Evolutionary conservation across 2,329 filamentous ascomycete genomes (phyloP).

Genomic region (Ophiostoma ips): DNA sequence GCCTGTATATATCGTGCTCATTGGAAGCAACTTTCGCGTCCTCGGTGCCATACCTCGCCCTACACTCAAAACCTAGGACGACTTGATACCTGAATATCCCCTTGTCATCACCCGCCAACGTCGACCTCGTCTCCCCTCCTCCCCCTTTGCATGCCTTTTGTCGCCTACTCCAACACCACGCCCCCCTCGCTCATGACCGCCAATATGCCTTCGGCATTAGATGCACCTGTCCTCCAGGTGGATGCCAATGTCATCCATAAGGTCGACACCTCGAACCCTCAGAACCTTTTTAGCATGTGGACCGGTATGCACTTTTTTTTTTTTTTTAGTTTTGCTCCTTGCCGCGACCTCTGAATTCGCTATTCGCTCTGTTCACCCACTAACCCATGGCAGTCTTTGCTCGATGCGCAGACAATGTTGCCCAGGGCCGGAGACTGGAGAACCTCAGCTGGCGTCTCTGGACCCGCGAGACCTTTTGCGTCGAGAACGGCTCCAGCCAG

Average conservation of each 20-base stretch:
- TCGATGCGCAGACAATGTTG: conserved; percentile 83
- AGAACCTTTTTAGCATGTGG: conserved; percentile 95
- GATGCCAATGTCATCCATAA: conserved; percentile 87
- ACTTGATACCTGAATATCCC: too few species aligned
- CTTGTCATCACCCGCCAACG: too few species aligned
- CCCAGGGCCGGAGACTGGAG: conserved; percentile 82
- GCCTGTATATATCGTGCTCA: too few species aligned
- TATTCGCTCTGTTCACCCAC: not conserved
- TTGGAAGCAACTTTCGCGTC: too few species aligned
- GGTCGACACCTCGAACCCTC: conserved; percentile 82
- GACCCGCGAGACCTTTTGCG: conserved; percentile 88
- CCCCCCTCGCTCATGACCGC: conserved; percentile 10
- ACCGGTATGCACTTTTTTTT: conserved; percentile 52
- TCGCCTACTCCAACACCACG: not conserved
- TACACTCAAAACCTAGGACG: not conserved
- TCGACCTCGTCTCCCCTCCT: not conserved
- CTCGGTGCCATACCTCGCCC: too few species aligned
- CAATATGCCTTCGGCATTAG: conserved; percentile 70
- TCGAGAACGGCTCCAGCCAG: conserved; percentile 30
- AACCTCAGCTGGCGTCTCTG: conserved; percentile 94
- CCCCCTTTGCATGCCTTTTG: not conserved
- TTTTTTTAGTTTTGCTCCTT: not conserved
- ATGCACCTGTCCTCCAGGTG: conserved; percentile 78
- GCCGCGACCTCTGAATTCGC: too few species aligned
- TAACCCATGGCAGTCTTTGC: conserved; percentile 59